Base-by-base conservation (phyloP, 768 basidiomycete species). In the Termitomyces sp. region DNA sequence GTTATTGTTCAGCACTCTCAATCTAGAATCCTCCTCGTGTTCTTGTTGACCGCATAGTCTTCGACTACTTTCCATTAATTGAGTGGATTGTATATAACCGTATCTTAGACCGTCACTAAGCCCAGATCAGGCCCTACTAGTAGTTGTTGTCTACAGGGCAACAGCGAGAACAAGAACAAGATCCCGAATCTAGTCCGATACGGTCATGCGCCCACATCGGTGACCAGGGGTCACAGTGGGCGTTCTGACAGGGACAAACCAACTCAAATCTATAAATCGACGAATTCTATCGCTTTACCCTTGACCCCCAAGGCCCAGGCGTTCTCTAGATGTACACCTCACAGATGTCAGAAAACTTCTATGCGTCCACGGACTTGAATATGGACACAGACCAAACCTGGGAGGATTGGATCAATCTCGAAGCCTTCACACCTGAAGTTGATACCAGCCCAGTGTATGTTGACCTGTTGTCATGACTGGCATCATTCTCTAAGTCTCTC, bases 401-500 rank as follows among this genome's bases (percentile, higher is more conserved):
- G 59, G 39, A 60, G 25, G 42, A 54, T 21, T 60, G 50, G 45
- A 56, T 60, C 27, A 56, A 56, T 43, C 40, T 47, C 12, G 54
- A 59, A 19, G 50, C 55, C 12, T 52, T 50, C 32, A 50, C 51
- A 5, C 40, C 54, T 40, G 51, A 56, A 42, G 27, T 39, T 30
- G 50, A 52, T 21, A 8, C 2, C 21, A 41, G 41, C 28, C 40
- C 40, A 10, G 27, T 6, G 59, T 56, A 59, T 32, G 59, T 59
- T 23, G 14, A 48, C 19, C 12, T 47, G 30, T 28, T 8, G 14
- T 45, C 9, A n/a, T 30, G 17, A 23, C 19, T 21, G 16, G 17
- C 19, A 30, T 19, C 11, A 19, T 42, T 41, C 21, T 32, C 37
- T 56, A 30, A 56, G n/a, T 49, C 19, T 32, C 44, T 1, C 27